A percentile compares a stretch with the other conserved stretches of the same genome.
Evolutionary conservation across 2,329 filamentous ascomycete species (phyloP).

Genomic region (Niveomyces coronatus): DNA sequence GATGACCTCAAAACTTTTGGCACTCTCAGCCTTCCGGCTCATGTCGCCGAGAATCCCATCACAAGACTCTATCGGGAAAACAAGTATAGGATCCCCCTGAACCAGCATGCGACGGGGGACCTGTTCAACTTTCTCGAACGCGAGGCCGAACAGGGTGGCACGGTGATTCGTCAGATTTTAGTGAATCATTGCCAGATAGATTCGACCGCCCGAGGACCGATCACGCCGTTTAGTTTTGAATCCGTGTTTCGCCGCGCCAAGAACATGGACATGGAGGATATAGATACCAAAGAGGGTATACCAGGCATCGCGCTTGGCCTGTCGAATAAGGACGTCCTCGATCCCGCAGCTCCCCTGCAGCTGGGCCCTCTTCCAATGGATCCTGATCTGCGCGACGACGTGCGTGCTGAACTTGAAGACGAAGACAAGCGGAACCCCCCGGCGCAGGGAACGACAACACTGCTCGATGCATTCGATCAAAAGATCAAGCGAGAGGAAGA

Average conservation of each 20-base stretch:
- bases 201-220: slow-evolving; percentile 48
- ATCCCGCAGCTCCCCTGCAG: slow-evolving; percentile 50
- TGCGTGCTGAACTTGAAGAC: slow-evolving; percentile 77
- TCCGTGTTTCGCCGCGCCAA: slow-evolving; percentile 47
- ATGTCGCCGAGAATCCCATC: slow-evolving; percentile 66
- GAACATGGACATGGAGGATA: slow-evolving; percentile 52
- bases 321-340: slow-evolving; percentile 49
- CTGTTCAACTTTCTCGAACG: slow-evolving; percentile 82
- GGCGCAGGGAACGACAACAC: slow-evolving; percentile 54
- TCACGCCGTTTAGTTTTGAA: slow-evolving; percentile 54
- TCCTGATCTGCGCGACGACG: slow-evolving; percentile 67
- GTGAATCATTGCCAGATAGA: slow-evolving; percentile 48
- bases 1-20: slow-evolving; percentile 73
- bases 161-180: slow-evolving; percentile 66
- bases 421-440: slow-evolving; percentile 73
- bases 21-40: slow-evolving; percentile 63
- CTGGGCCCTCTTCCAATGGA: slow-evolving; percentile 82
- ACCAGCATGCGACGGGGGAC: slow-evolving; percentile 69
- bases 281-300: slow-evolving; percentile 55
- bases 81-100: slow-evolving; percentile 86
- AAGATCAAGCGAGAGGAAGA: slow-evolving; percentile 85
- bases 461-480: slow-evolving; percentile 81
- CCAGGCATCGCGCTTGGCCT: slow-evolving; percentile 52
- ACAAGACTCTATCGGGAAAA: slow-evolving; percentile 74
- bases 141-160: slow-evolving; percentile 72